These are phyloP conservation scores for Vittaforma corneae DNA, from an alignment of 371 early-diverging fungal species.

Conservation along the genomic window DNA sequence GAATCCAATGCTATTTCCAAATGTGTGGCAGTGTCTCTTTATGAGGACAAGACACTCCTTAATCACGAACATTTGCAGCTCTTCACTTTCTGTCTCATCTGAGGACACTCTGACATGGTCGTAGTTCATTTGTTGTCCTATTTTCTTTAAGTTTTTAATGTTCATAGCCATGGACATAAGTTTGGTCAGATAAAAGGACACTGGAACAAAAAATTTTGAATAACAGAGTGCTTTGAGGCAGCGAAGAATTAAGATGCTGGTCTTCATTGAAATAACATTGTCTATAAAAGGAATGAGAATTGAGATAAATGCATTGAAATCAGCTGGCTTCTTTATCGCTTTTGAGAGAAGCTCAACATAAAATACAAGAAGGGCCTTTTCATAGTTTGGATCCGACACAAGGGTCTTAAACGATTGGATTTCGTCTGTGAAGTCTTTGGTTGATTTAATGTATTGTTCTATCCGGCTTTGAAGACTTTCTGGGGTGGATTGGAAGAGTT, in stretches of 20 bases:
- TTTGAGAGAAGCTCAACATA: conserved; percentile 6
- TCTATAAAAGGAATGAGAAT: conserved; percentile 9
- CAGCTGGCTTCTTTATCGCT: conserved; percentile 7
- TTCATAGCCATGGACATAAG: not conserved
- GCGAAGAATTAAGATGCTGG: conserved; percentile 10
- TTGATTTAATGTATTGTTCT: too few species aligned
- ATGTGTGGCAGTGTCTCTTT: not conserved
- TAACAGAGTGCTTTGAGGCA: not conserved
- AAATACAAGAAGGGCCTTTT: conserved; percentile 9
- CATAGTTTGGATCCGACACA: not conserved
- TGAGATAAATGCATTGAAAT: conserved; percentile 1
- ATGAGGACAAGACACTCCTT: conserved; percentile 7
- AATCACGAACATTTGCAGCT: conserved; percentile 12
- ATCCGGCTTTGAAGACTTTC: too few species aligned
- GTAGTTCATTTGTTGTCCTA: not conserved
- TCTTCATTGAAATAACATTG: conserved; percentile 6
- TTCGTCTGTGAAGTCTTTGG: too few species aligned
- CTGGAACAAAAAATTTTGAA: conserved; percentile 5
- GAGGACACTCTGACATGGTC: conserved; percentile 2
- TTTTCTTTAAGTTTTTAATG: not conserved
- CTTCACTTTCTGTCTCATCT: conserved; percentile 19
- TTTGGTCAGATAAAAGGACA: not conserved
- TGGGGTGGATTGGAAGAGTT: too few species aligned
- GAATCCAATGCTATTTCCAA: conserved; percentile 16
- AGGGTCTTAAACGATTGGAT: not conserved